Evolutionary conservation across 371 early-diverging fungal genomes (phyloP), one percentile per base, ranked within the genome.

Genomic region (Mycotypha africana): DNA sequence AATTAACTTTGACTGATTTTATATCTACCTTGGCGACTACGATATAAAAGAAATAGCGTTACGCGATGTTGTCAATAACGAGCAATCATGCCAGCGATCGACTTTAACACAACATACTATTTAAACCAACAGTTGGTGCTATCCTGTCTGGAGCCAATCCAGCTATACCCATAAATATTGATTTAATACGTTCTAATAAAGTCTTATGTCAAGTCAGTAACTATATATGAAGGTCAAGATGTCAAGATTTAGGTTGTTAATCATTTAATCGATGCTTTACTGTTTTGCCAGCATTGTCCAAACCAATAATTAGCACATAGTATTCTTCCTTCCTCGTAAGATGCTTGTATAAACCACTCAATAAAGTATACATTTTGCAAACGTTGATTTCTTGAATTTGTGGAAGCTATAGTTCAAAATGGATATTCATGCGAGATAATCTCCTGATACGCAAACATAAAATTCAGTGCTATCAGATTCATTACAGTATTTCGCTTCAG

Each of bases 241-340:
- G n/a, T 33, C 22, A 32, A 17, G 24, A 26, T 26, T 10, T 19
- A 3, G 16, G 30, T 39, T 26, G 16, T 16, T 8, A 22, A 17
- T 34, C 10, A 1, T 34, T 34, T 0, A n/a, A 22, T 12, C 11
- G 16, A 15, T 7, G 9, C 44, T 45, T 42, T 77, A 89, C 92
- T 22, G 98, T 95, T 71, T 97, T 97, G 41, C 98, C 98, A 15
- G 95, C 91, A 68, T 93, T 92, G 58, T 95, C 96, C 19, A 95
- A 83, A 8, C 98, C 98, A 23, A 97, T 75, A 46, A 97, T 88
- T 21, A 97, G 75, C n/a, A 95, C 84, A 51, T 84, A 89, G 67
- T 82, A 97, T 54, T 93, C 93, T 67, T 94, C 93, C 56, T 83
- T 86, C 38, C 84, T 79, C 25, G 91, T 92, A 37, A 86, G 70